A percentile compares a stretch with the other conserved stretches of the same genome.
Conservation (phyloP, 2,329 filamentous ascomycete species). For the Lizonia empirigonia region DNA sequence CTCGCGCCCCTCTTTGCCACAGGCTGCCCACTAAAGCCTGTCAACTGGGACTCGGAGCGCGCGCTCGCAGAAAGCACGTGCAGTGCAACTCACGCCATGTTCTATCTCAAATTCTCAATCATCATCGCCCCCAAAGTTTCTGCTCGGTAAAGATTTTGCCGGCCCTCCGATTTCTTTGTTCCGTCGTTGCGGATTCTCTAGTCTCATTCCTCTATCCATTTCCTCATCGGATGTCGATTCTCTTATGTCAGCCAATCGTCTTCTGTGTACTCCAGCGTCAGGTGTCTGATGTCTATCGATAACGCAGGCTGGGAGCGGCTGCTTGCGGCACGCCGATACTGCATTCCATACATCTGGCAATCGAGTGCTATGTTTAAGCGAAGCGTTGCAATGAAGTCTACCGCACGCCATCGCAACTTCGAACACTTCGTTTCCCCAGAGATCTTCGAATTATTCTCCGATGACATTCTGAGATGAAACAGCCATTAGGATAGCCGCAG, state of each 20-base stretch:
- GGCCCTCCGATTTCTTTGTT: slow-evolving; percentile 11
- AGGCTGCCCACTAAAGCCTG: neutral
- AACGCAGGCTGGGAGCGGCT: slow-evolving; percentile 26
- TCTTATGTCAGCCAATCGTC: slow-evolving; percentile 8
- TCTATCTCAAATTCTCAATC: neutral
- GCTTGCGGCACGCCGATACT: slow-evolving; percentile 33
- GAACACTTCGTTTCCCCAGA: neutral
- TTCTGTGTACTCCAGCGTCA: slow-evolving; percentile 1
- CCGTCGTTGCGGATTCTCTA: slow-evolving; percentile 16
- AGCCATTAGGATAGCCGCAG: neutral
- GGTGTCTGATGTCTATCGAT: slow-evolving; percentile 12
- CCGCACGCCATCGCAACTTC: slow-evolving; percentile 3
- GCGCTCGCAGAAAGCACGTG: slow-evolving; percentile 16
- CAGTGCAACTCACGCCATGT: slow-evolving; percentile 9
- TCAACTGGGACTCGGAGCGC: slow-evolving; percentile 9
- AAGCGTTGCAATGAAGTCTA: slow-evolving; percentile 14
- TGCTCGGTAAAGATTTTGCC: neutral
- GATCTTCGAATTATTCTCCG: neutral
- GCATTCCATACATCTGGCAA: slow-evolving; percentile 24
- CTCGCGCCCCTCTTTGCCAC: slow-evolving; percentile 1
- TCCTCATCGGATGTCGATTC: neutral
- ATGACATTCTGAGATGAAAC: neutral
- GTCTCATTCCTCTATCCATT: slow-evolving; percentile 19
- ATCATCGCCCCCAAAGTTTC: slow-evolving; percentile 3
- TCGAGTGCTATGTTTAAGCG: slow-evolving; percentile 13